Conservation (phyloP, 352 stramenopile species). For the Pythium sukuiense region DNA sequence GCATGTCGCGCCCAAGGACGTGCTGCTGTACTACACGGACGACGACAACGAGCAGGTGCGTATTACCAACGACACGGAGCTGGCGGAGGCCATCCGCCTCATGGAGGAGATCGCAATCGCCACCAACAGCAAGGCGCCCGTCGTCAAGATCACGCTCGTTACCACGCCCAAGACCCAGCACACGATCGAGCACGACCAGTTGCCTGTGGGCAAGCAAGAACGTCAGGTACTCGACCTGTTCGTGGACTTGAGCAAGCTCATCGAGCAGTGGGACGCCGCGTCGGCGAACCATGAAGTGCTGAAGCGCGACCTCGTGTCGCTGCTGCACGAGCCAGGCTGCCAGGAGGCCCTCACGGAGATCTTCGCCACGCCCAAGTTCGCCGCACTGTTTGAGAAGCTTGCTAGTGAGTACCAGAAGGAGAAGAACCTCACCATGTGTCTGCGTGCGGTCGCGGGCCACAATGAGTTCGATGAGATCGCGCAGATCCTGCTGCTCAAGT, state of each 20-base stretch:
- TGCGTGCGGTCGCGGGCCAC: slow-evolving; percentile 48
- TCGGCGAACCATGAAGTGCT: slow-evolving; percentile 50
- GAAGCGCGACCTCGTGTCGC: slow-evolving; percentile 70
- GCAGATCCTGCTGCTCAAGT: slow-evolving; percentile 76
- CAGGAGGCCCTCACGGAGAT: slow-evolving; percentile 75
- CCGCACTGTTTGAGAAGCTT: slow-evolving; percentile 59
- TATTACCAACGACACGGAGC: slow-evolving; percentile 80
- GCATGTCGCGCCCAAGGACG: slow-evolving; percentile 28
- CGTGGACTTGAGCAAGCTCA: slow-evolving; percentile 70
- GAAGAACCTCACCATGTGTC: slow-evolving; percentile 50
- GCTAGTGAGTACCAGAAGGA: slow-evolving; percentile 63
- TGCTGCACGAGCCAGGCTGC: slow-evolving; percentile 74
- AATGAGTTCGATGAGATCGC: slow-evolving; percentile 69
- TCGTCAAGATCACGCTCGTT: slow-evolving; percentile 75
- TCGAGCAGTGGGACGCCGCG: slow-evolving; percentile 69
- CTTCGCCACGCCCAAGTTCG: slow-evolving; percentile 69
- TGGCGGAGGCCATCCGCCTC: slow-evolving; percentile 73
- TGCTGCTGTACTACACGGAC: slow-evolving; percentile 83
- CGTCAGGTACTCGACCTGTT: slow-evolving; percentile 71
- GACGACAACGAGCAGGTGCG: slow-evolving; percentile 82
- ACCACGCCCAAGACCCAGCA: slow-evolving; percentile 35
- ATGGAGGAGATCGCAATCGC: slow-evolving; percentile 66
- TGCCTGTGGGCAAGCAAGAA: slow-evolving; percentile 54
- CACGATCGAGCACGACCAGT: slow-evolving; percentile 31
- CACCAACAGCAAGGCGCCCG: slow-evolving; percentile 41